A percentile compares a stretch with the other conserved stretches of the same genome.
phyloP scores from a whole-genome alignment of 2,329 filamentous ascomycete genomes.

The Ophiocordyceps unilateralis region DNA sequence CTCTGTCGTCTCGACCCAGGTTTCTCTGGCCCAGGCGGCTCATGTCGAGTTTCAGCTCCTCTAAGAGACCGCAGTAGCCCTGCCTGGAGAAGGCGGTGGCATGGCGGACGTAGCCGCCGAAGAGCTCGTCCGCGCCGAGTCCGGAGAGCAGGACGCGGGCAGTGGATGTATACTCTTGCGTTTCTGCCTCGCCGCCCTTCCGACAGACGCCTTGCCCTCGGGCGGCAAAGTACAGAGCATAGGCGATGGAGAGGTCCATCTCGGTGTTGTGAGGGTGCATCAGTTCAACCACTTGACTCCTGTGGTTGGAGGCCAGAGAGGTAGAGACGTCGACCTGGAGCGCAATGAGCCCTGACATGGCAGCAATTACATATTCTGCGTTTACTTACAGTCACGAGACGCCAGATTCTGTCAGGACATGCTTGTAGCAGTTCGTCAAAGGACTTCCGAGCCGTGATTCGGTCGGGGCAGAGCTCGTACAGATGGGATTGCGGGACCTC shows the following conservation, averaged over 20 bases:
- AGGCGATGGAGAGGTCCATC: constrained; percentile 93
- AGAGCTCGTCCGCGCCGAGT: constrained; percentile 87
- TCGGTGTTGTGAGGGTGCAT: constrained; percentile 94
- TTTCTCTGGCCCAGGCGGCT: constrained; percentile 81
- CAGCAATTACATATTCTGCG: too few species aligned
- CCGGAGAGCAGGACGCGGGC: constrained; percentile 81
- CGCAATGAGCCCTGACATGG: not conserved
- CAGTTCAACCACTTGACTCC: constrained; percentile 51
- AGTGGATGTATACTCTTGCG: constrained; percentile 40
- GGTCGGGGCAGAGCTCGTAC: constrained; percentile 80
- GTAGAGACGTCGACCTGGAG: constrained; percentile 64
- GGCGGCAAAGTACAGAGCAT: constrained; percentile 87
- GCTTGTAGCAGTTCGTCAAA: constrained; percentile 53
- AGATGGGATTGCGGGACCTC: constrained; percentile 17
- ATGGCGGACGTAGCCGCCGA: constrained; percentile 83
- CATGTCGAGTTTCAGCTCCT: constrained; percentile 76
- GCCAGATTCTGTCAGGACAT: constrained; percentile 59
- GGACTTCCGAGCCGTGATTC: constrained; percentile 68
- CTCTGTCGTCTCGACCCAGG: constrained; percentile 80
- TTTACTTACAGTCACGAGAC: constrained; percentile 52
- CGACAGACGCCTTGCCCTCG: constrained; percentile 44
- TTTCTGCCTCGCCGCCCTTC: constrained; percentile 9
- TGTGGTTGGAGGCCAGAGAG: constrained; percentile 50
- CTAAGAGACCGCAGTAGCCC: constrained; percentile 54
- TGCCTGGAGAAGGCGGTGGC: constrained; percentile 52